Percentiles rank a stretch among this genome's conserved stretches.
phyloP scores from a whole-genome alignment of 495 filamentous ascomycete genomes.

The Podospora fimiseda region DNA sequence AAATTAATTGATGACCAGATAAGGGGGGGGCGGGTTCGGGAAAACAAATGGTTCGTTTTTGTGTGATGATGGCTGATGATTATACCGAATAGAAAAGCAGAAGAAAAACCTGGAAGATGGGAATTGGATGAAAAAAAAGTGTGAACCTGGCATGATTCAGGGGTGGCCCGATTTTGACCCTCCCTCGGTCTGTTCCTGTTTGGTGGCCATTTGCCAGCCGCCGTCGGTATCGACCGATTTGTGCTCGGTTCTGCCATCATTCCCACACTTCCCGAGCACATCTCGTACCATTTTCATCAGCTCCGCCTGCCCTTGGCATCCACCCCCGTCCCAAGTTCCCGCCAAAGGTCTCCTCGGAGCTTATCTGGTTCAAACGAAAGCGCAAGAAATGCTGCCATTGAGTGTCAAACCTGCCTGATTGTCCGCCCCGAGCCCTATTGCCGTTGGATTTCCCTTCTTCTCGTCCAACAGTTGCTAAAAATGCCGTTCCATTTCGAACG shows the following conservation, averaged over 20 bases:
- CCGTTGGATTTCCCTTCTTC: too few species aligned
- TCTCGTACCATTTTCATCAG: conserved; percentile 33
- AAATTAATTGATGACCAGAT: too few species aligned
- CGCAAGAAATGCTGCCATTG: neutral
- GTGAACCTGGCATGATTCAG: conserved; percentile 26
- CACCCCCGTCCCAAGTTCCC: neutral
- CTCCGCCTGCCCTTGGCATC: conserved; percentile 18
- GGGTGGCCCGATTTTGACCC: conserved; percentile 26
- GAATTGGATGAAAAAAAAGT: too few species aligned
- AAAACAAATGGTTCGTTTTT: too few species aligned
- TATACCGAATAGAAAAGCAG: conserved; percentile 1
- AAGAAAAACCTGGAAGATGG: conserved; percentile 10
- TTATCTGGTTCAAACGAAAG: conserved; percentile 11
- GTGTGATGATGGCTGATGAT: too few species aligned
- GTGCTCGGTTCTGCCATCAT: conserved; percentile 24
- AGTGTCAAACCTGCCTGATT: conserved; percentile 1
- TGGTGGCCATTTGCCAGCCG: conserved; percentile 22
- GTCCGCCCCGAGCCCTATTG: neutral
- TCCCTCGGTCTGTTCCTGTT: conserved; percentile 6
- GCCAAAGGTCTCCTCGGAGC: conserved; percentile 4
- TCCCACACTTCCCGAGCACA: conserved; percentile 13
- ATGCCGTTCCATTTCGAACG: neutral
- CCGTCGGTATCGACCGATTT: conserved; percentile 33
- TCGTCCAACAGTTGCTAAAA: neutral
- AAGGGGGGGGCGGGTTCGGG: too few species aligned